Conservation (phyloP, 2,329 filamentous ascomycete species). For the Colletotrichum karsti region DNA sequence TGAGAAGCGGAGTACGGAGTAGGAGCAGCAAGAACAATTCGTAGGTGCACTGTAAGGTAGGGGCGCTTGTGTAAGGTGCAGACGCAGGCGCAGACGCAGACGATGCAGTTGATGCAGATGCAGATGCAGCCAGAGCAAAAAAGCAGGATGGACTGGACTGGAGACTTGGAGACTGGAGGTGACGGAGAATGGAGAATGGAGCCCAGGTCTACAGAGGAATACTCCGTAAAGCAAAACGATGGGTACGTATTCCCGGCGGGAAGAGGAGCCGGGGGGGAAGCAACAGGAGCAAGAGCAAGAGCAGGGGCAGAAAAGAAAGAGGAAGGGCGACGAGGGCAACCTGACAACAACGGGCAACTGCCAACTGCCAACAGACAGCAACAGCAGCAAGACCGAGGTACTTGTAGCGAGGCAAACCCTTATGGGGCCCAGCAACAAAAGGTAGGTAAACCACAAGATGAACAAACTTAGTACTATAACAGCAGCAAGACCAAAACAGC, state of each 20-base stretch:
- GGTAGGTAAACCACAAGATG: no score
- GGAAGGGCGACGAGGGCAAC: background rate
- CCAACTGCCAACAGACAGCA: no score
- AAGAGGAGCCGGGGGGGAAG: no score
- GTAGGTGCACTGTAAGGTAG: background rate
- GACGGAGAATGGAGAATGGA: background rate
- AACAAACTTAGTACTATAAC: no score
- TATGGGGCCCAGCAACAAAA: no score
- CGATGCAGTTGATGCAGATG: conserved; percentile 6
- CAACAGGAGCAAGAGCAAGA: no score
- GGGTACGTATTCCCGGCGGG: no score
- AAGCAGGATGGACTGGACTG: background rate
- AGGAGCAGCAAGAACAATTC: background rate
- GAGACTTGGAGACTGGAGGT: background rate
- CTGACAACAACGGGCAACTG: no score
- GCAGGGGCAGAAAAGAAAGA: background rate
- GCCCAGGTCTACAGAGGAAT: background rate
- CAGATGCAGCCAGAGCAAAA: conserved; percentile 18
- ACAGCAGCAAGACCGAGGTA: background rate
- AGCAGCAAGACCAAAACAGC: background rate
- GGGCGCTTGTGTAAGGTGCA: conserved; percentile 1
- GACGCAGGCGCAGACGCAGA: background rate
- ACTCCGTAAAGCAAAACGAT: no score
- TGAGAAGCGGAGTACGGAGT: no score
- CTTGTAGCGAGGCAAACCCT: no score